Base-by-base conservation (phyloP, 2,329 filamentous ascomycete species). In the Ophiostoma perfectum region DNA sequence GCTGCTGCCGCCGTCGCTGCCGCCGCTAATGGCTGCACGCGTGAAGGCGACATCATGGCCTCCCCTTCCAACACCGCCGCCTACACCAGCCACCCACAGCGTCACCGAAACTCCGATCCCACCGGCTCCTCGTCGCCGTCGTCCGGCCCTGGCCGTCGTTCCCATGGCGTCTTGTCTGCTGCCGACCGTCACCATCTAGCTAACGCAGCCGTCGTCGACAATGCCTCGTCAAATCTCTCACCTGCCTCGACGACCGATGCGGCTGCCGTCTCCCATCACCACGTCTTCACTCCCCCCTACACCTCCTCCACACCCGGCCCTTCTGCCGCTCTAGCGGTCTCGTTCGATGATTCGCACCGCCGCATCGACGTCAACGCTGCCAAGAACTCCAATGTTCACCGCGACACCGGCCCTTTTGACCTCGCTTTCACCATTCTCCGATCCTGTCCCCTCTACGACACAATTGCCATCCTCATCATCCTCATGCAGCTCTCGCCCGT, bases 401-500 rank as follows among this genome's bases (percentile, higher is more conserved):
- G 88, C 73, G 87, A 90, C 76, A 82, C 88, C 67, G 90, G 90
- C 70, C 87, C 91, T 64, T 80, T 96, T 73, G 88, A 91, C 74
- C 83, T 96, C 72, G 90, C 90, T 72, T 86, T 91, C 73, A 97
- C 93, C 68, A 94, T 98, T 74, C 86, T 98, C 77, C 88, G 88
- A 75, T 92, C 93, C 66, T 94, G 93, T 75, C 94, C 94, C 67
- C 88, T 97, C 76, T 91, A 92, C 80, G 94, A 98, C 80, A 97
- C 94, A 70, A 92, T 97, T 79, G 93, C 94, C 77, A 97, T 98
- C 75, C 88, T 98, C 78, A 97, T 97, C 79, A 91, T 97, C 74
- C 86, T 98, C 73, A 90, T 97, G 79, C 93, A 96, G 77, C 87
- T 97, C 9, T 93, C 94, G 42, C 92, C 93, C 36, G 89, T 94